These are phyloP conservation scores for Fusarium sp. DNA, from an alignment of 2,329 filamentous ascomycete genomes.

Conservation along the genomic window DNA sequence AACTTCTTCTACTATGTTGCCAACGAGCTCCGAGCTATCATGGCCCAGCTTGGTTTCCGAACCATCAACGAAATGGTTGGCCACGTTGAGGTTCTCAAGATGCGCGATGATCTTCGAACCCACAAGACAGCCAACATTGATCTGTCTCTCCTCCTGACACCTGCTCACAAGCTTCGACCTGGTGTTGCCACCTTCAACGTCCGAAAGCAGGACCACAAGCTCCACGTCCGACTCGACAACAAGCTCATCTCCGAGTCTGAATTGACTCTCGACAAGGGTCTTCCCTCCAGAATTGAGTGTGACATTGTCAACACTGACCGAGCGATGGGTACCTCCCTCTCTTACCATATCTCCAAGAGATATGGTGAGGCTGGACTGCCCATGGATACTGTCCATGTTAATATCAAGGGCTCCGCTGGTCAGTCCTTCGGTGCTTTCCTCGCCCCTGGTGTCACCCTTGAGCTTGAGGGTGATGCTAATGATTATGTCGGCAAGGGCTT, in stretches of 20 bases:
- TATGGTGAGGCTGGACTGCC: conserved; percentile 91
- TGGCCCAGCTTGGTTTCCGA: conserved; percentile 94
- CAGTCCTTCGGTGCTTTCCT: conserved; percentile 97
- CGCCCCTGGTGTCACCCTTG: conserved; percentile 91
- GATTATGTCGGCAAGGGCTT: conserved; percentile 98
- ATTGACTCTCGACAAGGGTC: conserved; percentile 91
- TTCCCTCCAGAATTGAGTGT: conserved; percentile 93
- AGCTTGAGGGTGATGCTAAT: conserved; percentile 95
- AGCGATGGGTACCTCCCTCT: conserved; percentile 91
- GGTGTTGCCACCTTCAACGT: conserved; percentile 98
- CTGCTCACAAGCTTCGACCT: conserved; percentile 93
- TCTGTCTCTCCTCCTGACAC: conserved; percentile 90
- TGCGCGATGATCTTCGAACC: conserved; percentile 88
- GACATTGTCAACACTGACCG: conserved; percentile 98
- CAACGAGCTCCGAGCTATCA: conserved; percentile 95
- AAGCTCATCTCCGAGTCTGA: conserved; percentile 97
- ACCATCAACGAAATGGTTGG: conserved; percentile 99
- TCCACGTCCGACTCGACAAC: conserved; percentile 94
- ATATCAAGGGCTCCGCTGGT: conserved; percentile 95
- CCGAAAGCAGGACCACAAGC: conserved; percentile 94
- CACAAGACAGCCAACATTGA: conserved; percentile 94
- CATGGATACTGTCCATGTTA: conserved; percentile 93
- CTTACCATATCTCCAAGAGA: conserved; percentile 93
- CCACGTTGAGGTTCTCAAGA: conserved; percentile 85
- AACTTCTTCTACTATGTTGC: conserved; percentile 99